Base-by-base conservation (phyloP, 139 green algal genomes). In the Spirogloea muscicola region DNA sequence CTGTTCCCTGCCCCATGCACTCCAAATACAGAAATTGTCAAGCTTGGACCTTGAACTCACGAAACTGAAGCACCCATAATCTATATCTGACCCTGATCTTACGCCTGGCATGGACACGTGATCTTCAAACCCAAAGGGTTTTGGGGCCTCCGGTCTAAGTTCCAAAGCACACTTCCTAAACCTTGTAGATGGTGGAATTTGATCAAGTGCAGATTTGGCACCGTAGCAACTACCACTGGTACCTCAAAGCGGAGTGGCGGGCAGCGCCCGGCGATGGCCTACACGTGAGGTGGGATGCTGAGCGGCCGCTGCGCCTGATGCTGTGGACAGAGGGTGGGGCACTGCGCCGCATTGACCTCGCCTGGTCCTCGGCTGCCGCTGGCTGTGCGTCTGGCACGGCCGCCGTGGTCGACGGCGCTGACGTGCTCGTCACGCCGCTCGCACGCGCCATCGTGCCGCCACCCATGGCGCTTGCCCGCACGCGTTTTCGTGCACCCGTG, bases 191-290 rank as follows among this genome's bases (percentile, higher is more conserved):
- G n/a, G n/a, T n/a, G n/a, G n/a, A n/a, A n/a, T n/a, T n/a, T n/a
- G n/a, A n/a, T n/a, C n/a, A n/a, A n/a, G 60, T 91, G 49, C 93
- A 97, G 87, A 42, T 97, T 25, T 98, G 93, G 93, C 85, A 88
- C 60, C 87, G 93, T 38, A 84, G 70, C 81, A 98, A 98, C 87
- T 96, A 93, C 88, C 90, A 96, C 59, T 98, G 93, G 93, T 94
- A 97, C 78, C 76, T 95, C 0, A 96, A 97, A 81, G 72, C 74
- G 25, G 90, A 96, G 85, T 61, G 76, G 33, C 57, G 64, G 0
- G 6, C 89, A 79, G 60, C 0, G 37, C 0, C 9, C 29, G 3
- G 10, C 34, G 36, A 49, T 13, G 55, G 10, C 13, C 36, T 64
- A 9, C 57, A 68, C 36, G 46, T 76, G 3, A 4, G n/a, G 2